These are phyloP conservation scores for Xylaria intraflava DNA, from an alignment of 495 filamentous ascomycete species.

Conservation along the genomic window DNA sequence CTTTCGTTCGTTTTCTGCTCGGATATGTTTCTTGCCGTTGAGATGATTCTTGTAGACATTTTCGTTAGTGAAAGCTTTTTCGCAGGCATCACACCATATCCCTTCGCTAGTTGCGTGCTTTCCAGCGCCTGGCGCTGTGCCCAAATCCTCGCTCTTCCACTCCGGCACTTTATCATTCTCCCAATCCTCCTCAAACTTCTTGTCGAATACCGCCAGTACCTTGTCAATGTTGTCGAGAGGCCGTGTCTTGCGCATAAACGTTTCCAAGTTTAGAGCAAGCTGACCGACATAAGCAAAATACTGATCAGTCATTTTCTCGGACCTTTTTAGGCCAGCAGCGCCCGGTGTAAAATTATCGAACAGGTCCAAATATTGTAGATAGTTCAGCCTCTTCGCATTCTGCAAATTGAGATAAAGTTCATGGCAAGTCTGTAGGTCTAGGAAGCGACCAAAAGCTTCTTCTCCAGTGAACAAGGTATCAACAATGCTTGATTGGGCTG, in stretches of 20 bases:
- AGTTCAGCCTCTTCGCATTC: constrained; percentile 71
- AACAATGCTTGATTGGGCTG: constrained; percentile 66
- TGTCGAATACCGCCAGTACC: constrained; percentile 64
- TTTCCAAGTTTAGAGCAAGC: constrained; percentile 74
- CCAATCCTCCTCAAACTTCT: constrained; percentile 82
- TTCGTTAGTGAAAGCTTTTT: constrained; percentile 90
- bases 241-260: constrained; percentile 70
- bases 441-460: constrained; percentile 82
- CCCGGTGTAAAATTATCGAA: constrained; percentile 83
- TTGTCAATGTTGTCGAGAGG: constrained; percentile 80
- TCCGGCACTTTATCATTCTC: constrained; percentile 67
- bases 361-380: constrained; percentile 82
- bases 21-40: constrained; percentile 84
- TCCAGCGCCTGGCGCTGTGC: constrained; percentile 24
- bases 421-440: constrained; percentile 78
- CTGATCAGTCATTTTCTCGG: constrained; percentile 79
- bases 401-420: constrained; percentile 87
- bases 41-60: constrained; percentile 90
- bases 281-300: constrained; percentile 87
- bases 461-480: constrained; percentile 94
- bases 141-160: constrained; percentile 60
- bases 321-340: constrained; percentile 59
- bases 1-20: constrained; percentile 58
- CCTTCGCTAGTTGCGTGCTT: constrained; percentile 60
- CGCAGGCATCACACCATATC: constrained; percentile 82